Base-by-base conservation (phyloP, 257 asterid species). In the Euphrasia confusa region DNA sequence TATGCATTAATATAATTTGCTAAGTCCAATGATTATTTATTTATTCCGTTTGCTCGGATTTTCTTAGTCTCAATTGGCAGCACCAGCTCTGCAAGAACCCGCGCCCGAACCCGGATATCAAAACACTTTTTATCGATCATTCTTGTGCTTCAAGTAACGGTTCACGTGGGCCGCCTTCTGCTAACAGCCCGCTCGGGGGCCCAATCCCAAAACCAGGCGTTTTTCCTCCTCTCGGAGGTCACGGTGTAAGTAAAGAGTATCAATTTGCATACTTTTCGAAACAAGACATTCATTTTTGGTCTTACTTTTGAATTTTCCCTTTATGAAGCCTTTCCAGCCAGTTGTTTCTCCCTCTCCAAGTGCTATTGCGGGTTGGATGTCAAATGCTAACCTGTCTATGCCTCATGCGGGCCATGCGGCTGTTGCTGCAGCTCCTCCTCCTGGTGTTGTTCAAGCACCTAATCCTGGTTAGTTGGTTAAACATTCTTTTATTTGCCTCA, bases 21-120 rank as follows among this genome's bases (percentile, higher is more conserved):
- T 37, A 9, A 37, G 42, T 37, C 11, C 7, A 10, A 37, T 8
- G 42, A 37, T 37, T 37, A 37, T 37, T 7, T 37, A 8, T 37
- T 37, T 37, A 37, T 37, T 37, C 42, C 3, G 24, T 63, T 75
- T 64, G 61, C 58, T 72, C 4, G 70, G 58, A 55, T 65, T 72
- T 83, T 64, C 94, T 45, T 45, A 92, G 97, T 77, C 89, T 92
- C 61, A 92, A 92, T 74, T 92, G 99, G 97, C 99, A 92, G 79
- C 99, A 92, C 78, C 99, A 92, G 75, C 95, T 92, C 55, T 92
- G 99, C 86, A 92, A 92, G 88, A 92, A 89, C 66, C 99, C 99
- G 24, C 94, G 96, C 10, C 84, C 97, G 17, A 92, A 92, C 64
- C 99, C 97, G 37, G 99, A 92, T 75, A 92, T 92, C 60, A 92